A percentile compares a stretch with the other conserved stretches of the same genome.
These are phyloP conservation scores for Echria macrotheca DNA, from an alignment of 495 filamentous ascomycete genomes.

Conservation along the genomic window DNA sequence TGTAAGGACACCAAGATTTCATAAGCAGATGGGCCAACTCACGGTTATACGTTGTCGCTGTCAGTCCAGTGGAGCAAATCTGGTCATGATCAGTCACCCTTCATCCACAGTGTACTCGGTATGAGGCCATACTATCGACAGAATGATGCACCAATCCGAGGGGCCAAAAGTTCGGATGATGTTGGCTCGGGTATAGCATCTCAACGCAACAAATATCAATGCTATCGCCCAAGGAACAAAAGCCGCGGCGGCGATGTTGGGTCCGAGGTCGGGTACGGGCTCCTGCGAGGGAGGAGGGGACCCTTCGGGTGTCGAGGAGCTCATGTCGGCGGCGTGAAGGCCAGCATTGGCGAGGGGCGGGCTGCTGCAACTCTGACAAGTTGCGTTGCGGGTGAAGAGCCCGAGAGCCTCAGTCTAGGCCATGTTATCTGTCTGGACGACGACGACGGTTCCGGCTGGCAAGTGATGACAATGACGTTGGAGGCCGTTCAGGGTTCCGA, in stretches of 20 bases:
- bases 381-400: no score
- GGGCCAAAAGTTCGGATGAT: conserved; percentile 15
- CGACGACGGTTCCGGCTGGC: no score
- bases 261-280: conserved; percentile 3
- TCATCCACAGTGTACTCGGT: no score
- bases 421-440: no score
- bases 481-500: no score
- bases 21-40: no score
- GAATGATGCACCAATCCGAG: conserved; percentile 17
- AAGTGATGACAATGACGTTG: no score
- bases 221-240: conserved; percentile 17
- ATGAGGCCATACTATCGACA: conserved; percentile 19
- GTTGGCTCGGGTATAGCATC: conserved; percentile 20
- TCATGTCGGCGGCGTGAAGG: conserved; percentile 3
- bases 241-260: conserved; percentile 11
- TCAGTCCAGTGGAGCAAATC: no score
- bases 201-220: conserved; percentile 16
- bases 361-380: no score
- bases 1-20: no score
- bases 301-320: conserved; percentile 1
- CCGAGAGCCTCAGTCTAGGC: no score
- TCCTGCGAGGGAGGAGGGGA: conserved; percentile 1
- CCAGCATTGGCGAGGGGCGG: not conserved
- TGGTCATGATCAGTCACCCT: no score
- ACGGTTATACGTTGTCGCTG: conserved; percentile 2